These are phyloP conservation scores for Emiliania huxleyi DNA, from an alignment of 78 protist genomes.

Conservation along the genomic window DNA sequence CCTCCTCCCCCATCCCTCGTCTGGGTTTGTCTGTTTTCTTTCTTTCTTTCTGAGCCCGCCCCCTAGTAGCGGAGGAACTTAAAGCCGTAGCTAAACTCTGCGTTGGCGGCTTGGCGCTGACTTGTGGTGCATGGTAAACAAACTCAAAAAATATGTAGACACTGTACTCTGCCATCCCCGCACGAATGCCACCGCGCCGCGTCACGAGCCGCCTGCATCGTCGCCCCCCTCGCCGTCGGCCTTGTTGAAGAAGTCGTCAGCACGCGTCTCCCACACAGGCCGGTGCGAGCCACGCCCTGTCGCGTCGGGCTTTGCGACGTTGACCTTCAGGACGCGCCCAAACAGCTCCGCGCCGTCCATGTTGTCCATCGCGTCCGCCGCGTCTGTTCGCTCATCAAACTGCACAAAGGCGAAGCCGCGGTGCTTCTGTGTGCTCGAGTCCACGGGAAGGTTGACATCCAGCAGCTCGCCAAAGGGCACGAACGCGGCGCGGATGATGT, in stretches of 20 bases:
- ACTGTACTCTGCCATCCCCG: too few relatives aligned
- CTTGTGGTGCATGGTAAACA: too few relatives aligned
- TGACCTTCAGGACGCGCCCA: constrained; percentile 73
- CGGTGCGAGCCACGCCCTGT: neutral
- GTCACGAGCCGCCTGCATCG: too few relatives aligned
- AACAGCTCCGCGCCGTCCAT: constrained; percentile 83
- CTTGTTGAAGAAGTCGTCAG: neutral
- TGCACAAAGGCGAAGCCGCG: constrained; percentile 80
- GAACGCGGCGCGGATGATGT: constrained; percentile 69
- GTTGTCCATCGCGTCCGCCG: constrained; percentile 83
- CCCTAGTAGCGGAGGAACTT: too few relatives aligned
- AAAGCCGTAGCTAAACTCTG: too few relatives aligned
- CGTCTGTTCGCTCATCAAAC: constrained; percentile 75
- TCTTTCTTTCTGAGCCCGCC: too few relatives aligned
- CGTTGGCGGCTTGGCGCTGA: too few relatives aligned
- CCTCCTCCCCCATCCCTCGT: too few relatives aligned
- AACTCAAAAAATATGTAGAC: too few relatives aligned
- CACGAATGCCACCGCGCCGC: too few relatives aligned
- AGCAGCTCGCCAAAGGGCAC: constrained; percentile 80
- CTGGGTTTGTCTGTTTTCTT: too few relatives aligned
- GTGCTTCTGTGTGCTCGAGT: constrained; percentile 42
- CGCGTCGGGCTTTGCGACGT: constrained; percentile 37
- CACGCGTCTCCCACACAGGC: neutral
- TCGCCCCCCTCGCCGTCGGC: neutral
- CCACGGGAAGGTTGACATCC: constrained; percentile 67